Evolutionary conservation across 2,329 filamentous ascomycete genomes (phyloP), one percentile per base, ranked within the genome.

Genomic region (Aspergillus ruber): DNA sequence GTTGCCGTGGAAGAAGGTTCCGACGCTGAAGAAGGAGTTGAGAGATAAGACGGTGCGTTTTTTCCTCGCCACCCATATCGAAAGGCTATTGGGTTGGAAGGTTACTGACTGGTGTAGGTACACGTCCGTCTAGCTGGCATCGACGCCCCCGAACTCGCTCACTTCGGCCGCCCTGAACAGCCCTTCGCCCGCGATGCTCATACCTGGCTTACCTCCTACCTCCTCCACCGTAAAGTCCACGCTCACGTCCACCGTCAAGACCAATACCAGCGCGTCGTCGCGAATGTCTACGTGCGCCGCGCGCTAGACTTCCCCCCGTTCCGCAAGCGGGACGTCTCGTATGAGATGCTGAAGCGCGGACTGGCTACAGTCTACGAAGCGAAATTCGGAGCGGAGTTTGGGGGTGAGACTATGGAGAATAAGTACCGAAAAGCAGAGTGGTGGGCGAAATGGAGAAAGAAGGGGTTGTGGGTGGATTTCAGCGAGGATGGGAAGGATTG

Each of bases 321-420:
- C 40, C 76, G 88, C 50, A 83, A 82, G 56, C 80, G 79, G 49
- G 90, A 98, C 66, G 86, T 98, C 4, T 90, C 91, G 3, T 72
- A 90, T 51, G 86, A 94, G 67, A 94, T 98, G 90, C 71, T 98
- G 52, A 87, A 83, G 70, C 77, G 74, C 18, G 93, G 93, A 0
- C 71, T 94, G 53, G 93, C 91, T 36, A 95, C 89, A 2, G 85
- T 93, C 3, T 98, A 97, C 65, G 93, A 97, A 71, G 91, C 89
- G 23, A 97, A 95, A 69, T 80, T 77, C 4, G 93, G 91, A 3
- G 85, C 82, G 17, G 93, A 97, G 64, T 98, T 93, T 74, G 93
- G 93, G 20, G 82, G 83, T 0, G 74, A 79, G 47, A 80, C 83
- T 58, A 60, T 68, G 55, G 72, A 77, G 55, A 56, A 55, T 42